phyloP scores from a whole-genome alignment of 2,329 filamentous ascomycete species.

The Ciborinia camelliae region DNA sequence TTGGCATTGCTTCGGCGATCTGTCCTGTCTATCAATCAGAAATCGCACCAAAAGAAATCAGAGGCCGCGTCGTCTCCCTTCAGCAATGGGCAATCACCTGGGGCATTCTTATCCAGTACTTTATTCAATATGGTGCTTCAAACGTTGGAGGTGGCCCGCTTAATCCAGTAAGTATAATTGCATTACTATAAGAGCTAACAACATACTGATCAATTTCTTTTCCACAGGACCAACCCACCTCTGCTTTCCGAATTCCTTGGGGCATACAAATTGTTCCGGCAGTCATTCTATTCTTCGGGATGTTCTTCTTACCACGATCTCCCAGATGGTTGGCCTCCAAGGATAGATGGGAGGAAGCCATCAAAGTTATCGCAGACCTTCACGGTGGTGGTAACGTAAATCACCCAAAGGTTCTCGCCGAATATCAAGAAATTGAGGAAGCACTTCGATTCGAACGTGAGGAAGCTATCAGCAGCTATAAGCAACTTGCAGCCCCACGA shows the following conservation, averaged over 20 bases:
- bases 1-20: constrained; percentile 68
- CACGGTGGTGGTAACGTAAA: constrained; percentile 55
- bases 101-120: constrained; percentile 65
- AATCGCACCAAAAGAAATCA: constrained; percentile 55
- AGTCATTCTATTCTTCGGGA: constrained; percentile 50
- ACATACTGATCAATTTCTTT: not conserved
- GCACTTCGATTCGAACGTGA: constrained; percentile 70
- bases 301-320: constrained; percentile 60
- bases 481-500: constrained; percentile 66
- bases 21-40: constrained; percentile 67
- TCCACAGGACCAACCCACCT: constrained; percentile 44
- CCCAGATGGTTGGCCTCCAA: constrained; percentile 69
- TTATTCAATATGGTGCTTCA: constrained; percentile 62
- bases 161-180: constrained; percentile 39
- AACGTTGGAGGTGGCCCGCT: constrained; percentile 50
- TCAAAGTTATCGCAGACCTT: constrained; percentile 54
- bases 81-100: constrained; percentile 71
- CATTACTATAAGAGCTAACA: not conserved
- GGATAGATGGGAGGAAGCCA: constrained; percentile 64
- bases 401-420: constrained; percentile 58
- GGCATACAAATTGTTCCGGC: constrained; percentile 57
- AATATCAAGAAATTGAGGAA: constrained; percentile 67
- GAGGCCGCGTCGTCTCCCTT: constrained; percentile 59
- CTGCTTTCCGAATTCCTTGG: constrained; percentile 61
- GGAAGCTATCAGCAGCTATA: constrained; percentile 66